Conservation (phyloP, 495 filamentous ascomycete species). For the Hypoxylon crocopeplum region DNA sequence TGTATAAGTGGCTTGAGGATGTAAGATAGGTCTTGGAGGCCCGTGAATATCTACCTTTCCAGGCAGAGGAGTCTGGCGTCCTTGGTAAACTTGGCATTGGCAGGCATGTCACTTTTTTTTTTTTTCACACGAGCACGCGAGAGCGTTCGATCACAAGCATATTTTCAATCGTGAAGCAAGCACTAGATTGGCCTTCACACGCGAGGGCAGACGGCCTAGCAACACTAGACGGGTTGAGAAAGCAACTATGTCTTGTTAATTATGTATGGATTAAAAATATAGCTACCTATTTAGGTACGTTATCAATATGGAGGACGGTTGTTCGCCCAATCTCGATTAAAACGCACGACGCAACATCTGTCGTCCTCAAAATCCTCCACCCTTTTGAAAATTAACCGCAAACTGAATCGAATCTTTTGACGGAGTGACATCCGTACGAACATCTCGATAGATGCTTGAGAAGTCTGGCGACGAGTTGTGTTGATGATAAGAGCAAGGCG, state of each 20-base stretch:
- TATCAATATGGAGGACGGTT: too few relatives aligned
- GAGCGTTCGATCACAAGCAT: background rate
- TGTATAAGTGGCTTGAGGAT: background rate
- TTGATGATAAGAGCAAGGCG: too few relatives aligned
- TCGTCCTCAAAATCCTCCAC: background rate
- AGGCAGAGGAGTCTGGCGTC: slow-evolving; percentile 31
- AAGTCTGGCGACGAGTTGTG: too few relatives aligned
- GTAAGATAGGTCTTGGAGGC: background rate
- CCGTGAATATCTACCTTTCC: slow-evolving; percentile 3
- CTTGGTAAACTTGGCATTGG: slow-evolving; percentile 5
- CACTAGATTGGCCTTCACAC: background rate
- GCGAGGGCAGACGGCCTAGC: background rate
- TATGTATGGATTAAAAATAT: too few relatives aligned
- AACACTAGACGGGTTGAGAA: background rate
- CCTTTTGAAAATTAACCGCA: too few relatives aligned
- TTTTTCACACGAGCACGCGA: background rate
- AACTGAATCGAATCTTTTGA: too few relatives aligned
- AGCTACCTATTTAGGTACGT: too few relatives aligned
- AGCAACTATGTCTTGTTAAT: background rate
- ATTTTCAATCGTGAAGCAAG: background rate
- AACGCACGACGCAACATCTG: too few relatives aligned
- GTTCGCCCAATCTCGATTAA: too few relatives aligned
- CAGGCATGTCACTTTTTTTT: background rate
- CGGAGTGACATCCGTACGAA: too few relatives aligned
- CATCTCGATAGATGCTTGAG: too few relatives aligned